phyloP scores from a whole-genome alignment of 345 rosid genomes.

The Xanthoceras sorbifolium region DNA sequence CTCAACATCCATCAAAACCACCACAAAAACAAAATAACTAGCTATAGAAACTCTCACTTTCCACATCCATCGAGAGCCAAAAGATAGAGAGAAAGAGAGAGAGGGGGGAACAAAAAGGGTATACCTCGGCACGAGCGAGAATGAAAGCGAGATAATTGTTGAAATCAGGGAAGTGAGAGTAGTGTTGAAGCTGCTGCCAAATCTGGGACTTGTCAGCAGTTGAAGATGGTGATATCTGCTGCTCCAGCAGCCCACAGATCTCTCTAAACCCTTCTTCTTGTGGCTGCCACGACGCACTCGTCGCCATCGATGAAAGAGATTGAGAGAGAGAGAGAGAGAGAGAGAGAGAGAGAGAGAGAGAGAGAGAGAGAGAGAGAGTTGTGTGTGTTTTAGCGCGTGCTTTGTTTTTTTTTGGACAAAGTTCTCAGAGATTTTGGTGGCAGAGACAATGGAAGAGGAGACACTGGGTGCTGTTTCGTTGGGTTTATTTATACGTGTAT shows the following conservation, averaged over 20 bases:
- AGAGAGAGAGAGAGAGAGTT: background rate
- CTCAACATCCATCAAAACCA: background rate
- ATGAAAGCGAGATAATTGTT: conserved; percentile 93
- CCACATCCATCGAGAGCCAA: background rate
- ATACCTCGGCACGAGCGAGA: conserved; percentile 86
- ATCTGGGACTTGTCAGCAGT: conserved; percentile 86
- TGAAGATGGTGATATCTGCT: conserved; percentile 88
- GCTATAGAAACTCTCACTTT: background rate
- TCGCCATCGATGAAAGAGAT: conserved; percentile 36
- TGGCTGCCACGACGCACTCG: conserved; percentile 74
- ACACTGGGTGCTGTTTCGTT: background rate
- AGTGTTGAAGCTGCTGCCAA: conserved; percentile 92
- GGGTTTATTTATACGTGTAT: background rate
- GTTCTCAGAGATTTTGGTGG: conserved; percentile 19
- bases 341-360: background rate
- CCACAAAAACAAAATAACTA: background rate
- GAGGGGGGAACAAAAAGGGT: background rate
- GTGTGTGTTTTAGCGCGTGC: background rate
- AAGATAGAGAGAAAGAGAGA: background rate
- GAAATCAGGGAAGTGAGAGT: conserved; percentile 92
- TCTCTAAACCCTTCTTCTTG: conserved; percentile 77
- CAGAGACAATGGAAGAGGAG: conserved; percentile 12
- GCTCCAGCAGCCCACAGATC: conserved; percentile 83
- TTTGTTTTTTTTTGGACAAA: conserved; percentile 13
- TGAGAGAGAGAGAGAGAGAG: background rate